Evolutionary conservation across 768 basidiomycete genomes (phyloP).

Genomic region (Lyophyllum decastes): DNA sequence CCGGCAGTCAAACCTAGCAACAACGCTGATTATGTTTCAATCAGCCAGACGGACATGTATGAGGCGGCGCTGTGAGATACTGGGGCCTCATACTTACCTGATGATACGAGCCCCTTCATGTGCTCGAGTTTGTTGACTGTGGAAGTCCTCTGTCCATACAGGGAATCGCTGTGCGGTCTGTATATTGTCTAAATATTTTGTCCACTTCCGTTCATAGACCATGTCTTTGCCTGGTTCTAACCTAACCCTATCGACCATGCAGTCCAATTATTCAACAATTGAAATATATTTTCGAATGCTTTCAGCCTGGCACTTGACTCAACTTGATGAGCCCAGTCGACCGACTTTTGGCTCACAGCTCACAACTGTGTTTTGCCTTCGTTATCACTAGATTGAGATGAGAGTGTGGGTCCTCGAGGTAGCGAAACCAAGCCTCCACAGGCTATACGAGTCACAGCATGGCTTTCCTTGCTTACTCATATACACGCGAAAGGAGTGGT

Average conservation of each 20-base stretch:
- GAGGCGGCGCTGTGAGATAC: slow-evolving; percentile 6
- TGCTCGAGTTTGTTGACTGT: slow-evolving; percentile 57
- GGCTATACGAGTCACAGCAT: no score
- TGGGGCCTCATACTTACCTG: slow-evolving; percentile 58
- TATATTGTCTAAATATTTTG: slow-evolving; percentile 68
- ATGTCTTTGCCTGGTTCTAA: slow-evolving; percentile 51
- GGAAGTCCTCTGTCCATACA: slow-evolving; percentile 60
- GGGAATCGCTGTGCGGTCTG: slow-evolving; percentile 52
- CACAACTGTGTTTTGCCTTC: no score
- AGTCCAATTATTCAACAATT: no score
- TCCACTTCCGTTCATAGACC: slow-evolving; percentile 57
- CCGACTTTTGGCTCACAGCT: no score
- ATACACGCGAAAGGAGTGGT: no score
- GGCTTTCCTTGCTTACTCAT: no score
- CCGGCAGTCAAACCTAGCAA: no score
- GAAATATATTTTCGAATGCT: no score
- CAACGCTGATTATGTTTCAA: not conserved
- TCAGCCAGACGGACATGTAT: slow-evolving; percentile 27
- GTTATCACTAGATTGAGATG: not conserved
- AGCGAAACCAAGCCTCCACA: no score
- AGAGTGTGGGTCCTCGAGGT: no score
- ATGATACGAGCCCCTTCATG: slow-evolving; percentile 59
- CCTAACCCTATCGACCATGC: slow-evolving; percentile 48
- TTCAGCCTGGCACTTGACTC: no score
- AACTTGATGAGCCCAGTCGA: no score